Conservation (phyloP, 805 yeast species). For the Pichia occidentalis region DNA sequence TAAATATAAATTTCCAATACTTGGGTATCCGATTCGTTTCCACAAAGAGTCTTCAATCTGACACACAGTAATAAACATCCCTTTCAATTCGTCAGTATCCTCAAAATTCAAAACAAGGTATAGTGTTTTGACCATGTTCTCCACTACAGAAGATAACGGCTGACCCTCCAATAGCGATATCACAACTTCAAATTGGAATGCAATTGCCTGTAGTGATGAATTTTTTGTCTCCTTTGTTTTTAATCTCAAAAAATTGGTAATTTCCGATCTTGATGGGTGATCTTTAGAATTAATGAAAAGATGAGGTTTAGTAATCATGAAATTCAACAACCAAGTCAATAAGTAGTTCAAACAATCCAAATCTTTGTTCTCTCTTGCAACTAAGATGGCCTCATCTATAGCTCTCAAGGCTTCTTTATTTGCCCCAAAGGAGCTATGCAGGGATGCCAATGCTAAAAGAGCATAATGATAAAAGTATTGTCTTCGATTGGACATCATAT, state of each 20-base stretch:
- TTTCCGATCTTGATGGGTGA: slow-evolving; percentile 50
- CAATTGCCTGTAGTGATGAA: slow-evolving; percentile 46
- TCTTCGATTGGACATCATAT: slow-evolving; percentile 61
- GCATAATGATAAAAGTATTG: slow-evolving; percentile 72
- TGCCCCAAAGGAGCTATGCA: slow-evolving; percentile 64
- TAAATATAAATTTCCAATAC: slow-evolving; percentile 41
- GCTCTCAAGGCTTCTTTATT: slow-evolving; percentile 66
- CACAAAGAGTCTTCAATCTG: slow-evolving; percentile 42
- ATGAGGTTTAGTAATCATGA: slow-evolving; percentile 61
- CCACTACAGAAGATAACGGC: slow-evolving; percentile 39
- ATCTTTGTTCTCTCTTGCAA: slow-evolving; percentile 83
- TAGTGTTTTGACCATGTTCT: slow-evolving; percentile 50
- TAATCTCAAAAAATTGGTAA: slow-evolving; percentile 52
- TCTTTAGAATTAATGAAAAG: slow-evolving; percentile 32
- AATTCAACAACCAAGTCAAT: slow-evolving; percentile 67
- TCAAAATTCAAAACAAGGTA: slow-evolving; percentile 41
- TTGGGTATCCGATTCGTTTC: slow-evolving; percentile 45
- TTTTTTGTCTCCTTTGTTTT: slow-evolving; percentile 46
- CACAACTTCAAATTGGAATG: slow-evolving; percentile 59
- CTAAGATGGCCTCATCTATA: slow-evolving; percentile 79
- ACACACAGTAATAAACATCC: slow-evolving; percentile 27
- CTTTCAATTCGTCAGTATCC: slow-evolving; percentile 9
- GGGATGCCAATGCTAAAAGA: slow-evolving; percentile 59
- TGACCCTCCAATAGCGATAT: slow-evolving; percentile 49
- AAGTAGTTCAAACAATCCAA: slow-evolving; percentile 63